Evolutionary conservation across 441 rosid species (phyloP), one percentile per base, ranked within the genome.

Genomic region (Francoa sonchifolia): DNA sequence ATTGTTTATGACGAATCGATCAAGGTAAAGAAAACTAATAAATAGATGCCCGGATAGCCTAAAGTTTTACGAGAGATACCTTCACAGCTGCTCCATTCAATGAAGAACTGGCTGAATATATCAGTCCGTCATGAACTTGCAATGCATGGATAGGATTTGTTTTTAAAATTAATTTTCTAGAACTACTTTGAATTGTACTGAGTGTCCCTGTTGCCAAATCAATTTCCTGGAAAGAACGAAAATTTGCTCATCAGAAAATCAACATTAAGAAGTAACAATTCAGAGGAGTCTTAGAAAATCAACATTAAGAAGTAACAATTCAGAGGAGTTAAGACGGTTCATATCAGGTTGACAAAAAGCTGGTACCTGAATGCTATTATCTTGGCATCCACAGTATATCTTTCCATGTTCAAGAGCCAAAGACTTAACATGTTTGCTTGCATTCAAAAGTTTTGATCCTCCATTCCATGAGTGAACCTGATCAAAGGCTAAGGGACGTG

Each of bases 401-500:
- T 70, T 72, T 43, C 83, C 92, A 31, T 68, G 81, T 8, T 43
- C 70, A 10, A 81, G 68, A 33, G 79, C 54, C 66, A 77, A 23
- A 53, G 76, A 74, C 59, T 66, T 81, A 19, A 71, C 62, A 26
- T 65, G 1, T 60, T 77, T 77, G 47, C 42, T 56, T 27, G 69
- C 29, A 55, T 70, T 70, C 46, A 77, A 40, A 40, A 72, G 42
- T 58, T 71, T 81, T 30, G 83, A 70, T 50, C 63, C 60, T 38
- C 83, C 83, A 50, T 63, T 77, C 92, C 86, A 74, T 3, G 76
- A 65, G 17, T 77, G 83, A 40, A 72, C 79, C 92, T 80, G 52
- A 16, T 2, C n/a, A n/a, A n/a, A n/a, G n/a, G n/a, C n/a, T n/a
- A n/a, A n/a, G n/a, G n/a, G n/a, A n/a, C n/a, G n/a, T n/a, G n/a